Base-by-base conservation (phyloP, 495 filamentous ascomycete species). In the Neurospora terricola region DNA sequence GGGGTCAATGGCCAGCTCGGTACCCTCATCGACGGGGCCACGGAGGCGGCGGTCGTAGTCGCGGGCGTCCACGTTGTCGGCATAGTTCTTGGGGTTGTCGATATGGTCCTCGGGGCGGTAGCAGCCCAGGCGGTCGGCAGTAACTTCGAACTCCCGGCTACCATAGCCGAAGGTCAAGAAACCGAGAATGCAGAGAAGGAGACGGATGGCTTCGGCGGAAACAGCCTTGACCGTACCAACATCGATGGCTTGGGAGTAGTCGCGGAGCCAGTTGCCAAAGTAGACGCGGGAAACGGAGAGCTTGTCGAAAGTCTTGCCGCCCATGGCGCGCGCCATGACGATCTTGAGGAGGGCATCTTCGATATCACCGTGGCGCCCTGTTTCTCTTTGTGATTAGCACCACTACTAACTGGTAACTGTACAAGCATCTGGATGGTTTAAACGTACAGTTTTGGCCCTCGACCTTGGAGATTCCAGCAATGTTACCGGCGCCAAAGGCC, bases 231-330 rank as follows among this genome's bases (percentile, higher is more conserved):
- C 88, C 0, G 93, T 93, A 39, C 93, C 94, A 37, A 95, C 91
- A 79, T 97, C 94, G 77, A 93, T 91, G 62, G 91, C 91, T 77
- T 93, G 91, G 9, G 89, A 90, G 79, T 94, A 94, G 80, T 94
- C 92, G 75, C 94, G 88, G 27, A 96, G 86, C 94, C 94, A 97
- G 83, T 96, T 97, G 37, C 94, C 94, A 83, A 97, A 97, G 79
- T 88, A 90, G 73, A 94, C 91, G 42, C 93, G 90, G 73, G 93
- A 92, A 73, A 97, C 91, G 81, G 91, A 92, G 76, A 97, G 87
- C 83, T 94, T 94, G 83, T 88, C 87, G 80, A 97, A 97, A 76
- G 93, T 95, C 84, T 92, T 91, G 76, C 92, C 92, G 73, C 93
- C 92, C 45, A 90, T 89, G 71, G 88, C 89, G 70, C 87, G 86